phyloP scores from a whole-genome alignment of 148 eudicot genomes.

The Silene conica region DNA sequence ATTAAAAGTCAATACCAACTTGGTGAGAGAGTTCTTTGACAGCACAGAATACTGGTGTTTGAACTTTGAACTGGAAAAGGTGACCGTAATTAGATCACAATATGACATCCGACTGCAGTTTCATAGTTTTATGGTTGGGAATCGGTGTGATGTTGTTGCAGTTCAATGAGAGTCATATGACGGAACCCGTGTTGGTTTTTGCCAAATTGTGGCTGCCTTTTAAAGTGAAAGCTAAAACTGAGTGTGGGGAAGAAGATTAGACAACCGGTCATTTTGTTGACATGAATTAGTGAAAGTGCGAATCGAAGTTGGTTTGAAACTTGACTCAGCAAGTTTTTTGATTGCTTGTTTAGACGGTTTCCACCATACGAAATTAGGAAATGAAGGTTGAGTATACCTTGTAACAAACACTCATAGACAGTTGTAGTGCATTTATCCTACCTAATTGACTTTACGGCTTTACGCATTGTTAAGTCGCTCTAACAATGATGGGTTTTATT shows the following conservation, averaged over 20 bases:
- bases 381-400: neutral
- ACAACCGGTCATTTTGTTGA: neutral
- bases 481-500: neutral
- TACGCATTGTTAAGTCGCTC: neutral
- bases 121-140: too few species aligned
- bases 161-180: too few species aligned
- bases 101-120: too few species aligned
- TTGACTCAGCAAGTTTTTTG: slow-evolving; percentile 5
- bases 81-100: too few species aligned
- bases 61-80: neutral
- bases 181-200: too few species aligned
- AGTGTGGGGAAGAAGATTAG: neutral
- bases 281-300: neutral
- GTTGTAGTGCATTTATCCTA: slow-evolving; percentile 5
- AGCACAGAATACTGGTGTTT: neutral
- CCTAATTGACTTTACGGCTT: slow-evolving; percentile 14
- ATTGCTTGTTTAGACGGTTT: slow-evolving; percentile 13
- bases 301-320: slow-evolving; percentile 18
- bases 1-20: neutral
- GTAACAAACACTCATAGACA: neutral
- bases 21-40: neutral
- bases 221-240: neutral
- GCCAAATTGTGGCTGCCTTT: too few species aligned
- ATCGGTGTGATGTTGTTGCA: too few species aligned
- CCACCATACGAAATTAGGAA: slow-evolving; percentile 18